Conservation (phyloP, 2,329 filamentous ascomycete genomes). For the Ascochyta rabiei region DNA sequence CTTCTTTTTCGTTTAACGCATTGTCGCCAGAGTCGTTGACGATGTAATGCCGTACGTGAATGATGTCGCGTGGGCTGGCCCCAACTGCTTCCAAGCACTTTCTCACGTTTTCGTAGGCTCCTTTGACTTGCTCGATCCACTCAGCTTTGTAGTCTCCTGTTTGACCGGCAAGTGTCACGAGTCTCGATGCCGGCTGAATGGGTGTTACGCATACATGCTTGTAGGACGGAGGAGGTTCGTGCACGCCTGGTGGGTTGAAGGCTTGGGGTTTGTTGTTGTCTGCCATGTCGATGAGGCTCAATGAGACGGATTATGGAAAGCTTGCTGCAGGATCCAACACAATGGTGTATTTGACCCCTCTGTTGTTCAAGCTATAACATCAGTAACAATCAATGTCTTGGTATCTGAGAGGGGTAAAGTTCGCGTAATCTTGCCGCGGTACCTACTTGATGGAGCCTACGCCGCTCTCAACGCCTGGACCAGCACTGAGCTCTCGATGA, state of each 20-base stretch:
- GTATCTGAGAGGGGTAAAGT: constrained; percentile 10
- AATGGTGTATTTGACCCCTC: too few species aligned
- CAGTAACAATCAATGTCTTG: not conserved
- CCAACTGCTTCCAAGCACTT: constrained; percentile 36
- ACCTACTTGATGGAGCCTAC: not conserved
- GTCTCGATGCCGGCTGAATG: constrained; percentile 33
- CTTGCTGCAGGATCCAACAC: too few species aligned
- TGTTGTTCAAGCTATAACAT: too few species aligned
- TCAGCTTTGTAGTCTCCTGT: constrained; percentile 30
- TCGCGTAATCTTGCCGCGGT: constrained; percentile 7
- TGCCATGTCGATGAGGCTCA: constrained; percentile 11
- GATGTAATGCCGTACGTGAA: constrained; percentile 45
- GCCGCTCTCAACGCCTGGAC: constrained; percentile 1
- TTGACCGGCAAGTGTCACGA: constrained; percentile 44
- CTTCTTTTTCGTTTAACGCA: constrained; percentile 28
- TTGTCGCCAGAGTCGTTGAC: constrained; percentile 41
- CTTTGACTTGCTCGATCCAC: constrained; percentile 36
- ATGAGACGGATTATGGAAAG: not conserved
- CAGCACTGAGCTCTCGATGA: constrained; percentile 5
- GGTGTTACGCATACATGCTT: constrained; percentile 40
- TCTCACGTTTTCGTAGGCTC: constrained; percentile 37
- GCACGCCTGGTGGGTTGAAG: constrained; percentile 38
- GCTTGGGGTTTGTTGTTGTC: constrained; percentile 34
- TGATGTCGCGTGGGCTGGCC: constrained; percentile 44
- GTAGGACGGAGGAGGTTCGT: constrained; percentile 38